Conservation (phyloP, 1,139 yeast species). For the Wickerhamomyces sp. region DNA sequence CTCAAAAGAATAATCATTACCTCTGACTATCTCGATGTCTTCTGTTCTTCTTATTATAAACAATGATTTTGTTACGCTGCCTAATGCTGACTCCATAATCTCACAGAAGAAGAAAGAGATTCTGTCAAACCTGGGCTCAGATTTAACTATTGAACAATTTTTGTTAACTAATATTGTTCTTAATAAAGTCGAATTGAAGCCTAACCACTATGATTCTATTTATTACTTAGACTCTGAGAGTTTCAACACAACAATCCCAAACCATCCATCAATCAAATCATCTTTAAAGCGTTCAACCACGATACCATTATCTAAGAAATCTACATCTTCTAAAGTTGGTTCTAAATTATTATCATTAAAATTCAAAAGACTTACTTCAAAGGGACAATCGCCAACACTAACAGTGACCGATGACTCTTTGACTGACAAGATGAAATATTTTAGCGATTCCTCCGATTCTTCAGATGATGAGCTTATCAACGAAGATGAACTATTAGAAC, state of each 20-base stretch:
- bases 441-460: constrained; percentile 10
- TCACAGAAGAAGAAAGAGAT: constrained; percentile 15
- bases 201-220: constrained; percentile 20
- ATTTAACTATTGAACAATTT: constrained; percentile 18
- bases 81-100: constrained; percentile 20
- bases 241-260: constrained; percentile 20
- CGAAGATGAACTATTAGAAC: constrained; percentile 40
- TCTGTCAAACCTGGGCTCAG: constrained; percentile 6
- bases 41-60: constrained; percentile 22
- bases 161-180: constrained; percentile 22
- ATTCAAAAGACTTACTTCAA: constrained; percentile 19
- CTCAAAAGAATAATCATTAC: too few species aligned
- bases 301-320: constrained; percentile 1
- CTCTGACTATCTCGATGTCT: constrained; percentile 7
- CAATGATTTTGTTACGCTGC: constrained; percentile 19
- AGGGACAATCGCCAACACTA: constrained; percentile 11
- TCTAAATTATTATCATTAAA: constrained; percentile 23
- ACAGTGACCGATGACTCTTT: constrained; percentile 12
- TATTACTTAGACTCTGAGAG: constrained; percentile 21
- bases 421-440: constrained; percentile 20
- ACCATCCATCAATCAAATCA: constrained; percentile 19
- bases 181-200: constrained; percentile 15
- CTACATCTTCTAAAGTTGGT: constrained; percentile 14
- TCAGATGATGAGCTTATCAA: constrained; percentile 34
- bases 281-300: constrained; percentile 7